Evolutionary conservation across 2,329 filamentous ascomycete species (phyloP), one percentile per base, ranked within the genome.

Genomic region (Phialophora verrucosa): DNA sequence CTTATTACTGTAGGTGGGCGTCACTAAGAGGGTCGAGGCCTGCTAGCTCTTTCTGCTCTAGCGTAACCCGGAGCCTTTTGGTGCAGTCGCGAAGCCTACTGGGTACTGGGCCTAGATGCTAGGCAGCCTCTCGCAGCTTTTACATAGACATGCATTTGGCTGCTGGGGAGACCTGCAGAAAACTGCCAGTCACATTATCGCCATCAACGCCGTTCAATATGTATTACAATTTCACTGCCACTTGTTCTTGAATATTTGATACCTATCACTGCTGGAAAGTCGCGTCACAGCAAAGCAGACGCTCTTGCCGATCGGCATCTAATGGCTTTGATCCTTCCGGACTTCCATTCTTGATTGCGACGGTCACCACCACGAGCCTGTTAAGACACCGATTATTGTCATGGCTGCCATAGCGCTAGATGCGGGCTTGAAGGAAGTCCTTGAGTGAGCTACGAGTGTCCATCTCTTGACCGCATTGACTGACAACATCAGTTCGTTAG

Each of bases 401-500:
- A 71, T 71, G 69, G 65, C 69, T 8, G 58, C 63, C 25, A 42
- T 62, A 17, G 58, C 58, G 10, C 56, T 71, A 27, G 69, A 69
- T 42, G 55, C 63, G 20, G 63, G 68, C 31, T 60, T 72, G 55
- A 62, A 66, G 59, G 72, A 75, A 20, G 69, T 74, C n/a, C 72
- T 73, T 32, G 66, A 63, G 74, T 75, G 64, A 51, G 73, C 64
- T 10, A n/a, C 6, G 25, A 54, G 50, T 23, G 10, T 14, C 14
- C 31, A 49, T 20, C 10, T 49, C 4, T 60, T 31, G 14, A 7
- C 31, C 25, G 14, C 25, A 20, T 61, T 63, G 59, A 64, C 60
- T 62, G 38, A 62, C 50, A 20, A 27, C 14, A 27, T 23, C 75
- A 96, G 92, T 77, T 90, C 91, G 58, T 84, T 97, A 67, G 83